These are phyloP conservation scores for Plicaturopsis crispa DNA, from an alignment of 768 basidiomycete genomes.

Conservation along the genomic window DNA sequence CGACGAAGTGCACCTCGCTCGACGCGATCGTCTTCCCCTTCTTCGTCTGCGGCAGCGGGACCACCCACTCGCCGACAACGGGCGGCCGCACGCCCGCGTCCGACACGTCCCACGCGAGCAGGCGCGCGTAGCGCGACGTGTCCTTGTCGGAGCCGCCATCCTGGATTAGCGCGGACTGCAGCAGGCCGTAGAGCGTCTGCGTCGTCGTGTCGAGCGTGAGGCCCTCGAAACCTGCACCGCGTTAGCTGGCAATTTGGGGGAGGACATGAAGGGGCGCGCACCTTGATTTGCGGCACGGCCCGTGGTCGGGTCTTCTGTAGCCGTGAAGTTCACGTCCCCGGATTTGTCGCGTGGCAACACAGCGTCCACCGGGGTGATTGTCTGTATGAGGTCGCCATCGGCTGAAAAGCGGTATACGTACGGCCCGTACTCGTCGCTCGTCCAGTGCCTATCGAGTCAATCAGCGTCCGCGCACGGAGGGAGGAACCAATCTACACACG, in stretches of 20 bases:
- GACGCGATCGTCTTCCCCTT: conserved; percentile 42
- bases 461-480: neutral
- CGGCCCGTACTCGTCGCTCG: conserved; percentile 65
- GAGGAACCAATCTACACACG: conserved; percentile 12
- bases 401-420: conserved; percentile 50
- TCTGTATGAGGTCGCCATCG: conserved; percentile 40
- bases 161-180: conserved; percentile 58
- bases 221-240: conserved; percentile 45
- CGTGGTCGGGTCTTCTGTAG: conserved; percentile 36
- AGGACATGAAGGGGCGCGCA: conserved; percentile 12
- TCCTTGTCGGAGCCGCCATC: conserved; percentile 46
- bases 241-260: neutral
- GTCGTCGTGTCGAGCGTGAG: conserved; percentile 43
- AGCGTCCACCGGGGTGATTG: conserved; percentile 52
- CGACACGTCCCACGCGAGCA: conserved; percentile 48
- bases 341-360: conserved; percentile 37
- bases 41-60: conserved; percentile 45
- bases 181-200: conserved; percentile 47
- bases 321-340: conserved; percentile 47
- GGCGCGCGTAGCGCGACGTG: conserved; percentile 44
- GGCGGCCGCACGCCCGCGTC: conserved; percentile 20
- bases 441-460: conserved; percentile 40
- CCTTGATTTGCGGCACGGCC: conserved; percentile 53
- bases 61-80: conserved; percentile 51
- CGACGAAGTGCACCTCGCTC: conserved; percentile 54